phyloP scores from a whole-genome alignment of 176 grass and related monocot genomes.

The Elaeis guineensis region DNA sequence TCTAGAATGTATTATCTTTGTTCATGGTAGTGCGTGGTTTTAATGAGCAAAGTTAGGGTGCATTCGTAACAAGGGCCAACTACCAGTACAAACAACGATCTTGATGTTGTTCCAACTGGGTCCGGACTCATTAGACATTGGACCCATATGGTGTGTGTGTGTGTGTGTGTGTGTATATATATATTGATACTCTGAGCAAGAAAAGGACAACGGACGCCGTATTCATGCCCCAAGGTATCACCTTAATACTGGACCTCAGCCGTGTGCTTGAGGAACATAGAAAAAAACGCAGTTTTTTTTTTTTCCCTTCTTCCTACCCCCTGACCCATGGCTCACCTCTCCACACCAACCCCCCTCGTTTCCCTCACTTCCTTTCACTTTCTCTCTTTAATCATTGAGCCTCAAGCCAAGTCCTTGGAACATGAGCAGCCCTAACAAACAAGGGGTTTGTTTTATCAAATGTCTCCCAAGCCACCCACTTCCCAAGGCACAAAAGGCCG shows the following conservation, averaged over 20 bases:
- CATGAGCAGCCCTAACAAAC: conserved; percentile 6
- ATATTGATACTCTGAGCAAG: too few relatives aligned
- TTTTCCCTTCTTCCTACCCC: not conserved
- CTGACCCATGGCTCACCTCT: not conserved
- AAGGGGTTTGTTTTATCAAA: not conserved
- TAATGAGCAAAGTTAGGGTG: not conserved
- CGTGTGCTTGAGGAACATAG: too few relatives aligned
- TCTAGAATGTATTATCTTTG: not conserved
- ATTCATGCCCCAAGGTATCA: not conserved
- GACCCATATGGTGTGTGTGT: too few relatives aligned
- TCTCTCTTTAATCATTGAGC: conserved; percentile 19
- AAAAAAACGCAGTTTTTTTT: not conserved
- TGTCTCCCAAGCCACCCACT: too few relatives aligned
- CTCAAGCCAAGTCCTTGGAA: not conserved
- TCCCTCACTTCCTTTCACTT: not conserved
- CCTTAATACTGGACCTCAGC: not conserved
- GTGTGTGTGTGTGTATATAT: too few relatives aligned
- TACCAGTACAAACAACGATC: not conserved
- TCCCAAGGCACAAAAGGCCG: too few relatives aligned
- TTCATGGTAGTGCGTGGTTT: not conserved
- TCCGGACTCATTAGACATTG: too few relatives aligned
- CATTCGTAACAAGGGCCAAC: not conserved
- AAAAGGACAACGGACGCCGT: too few relatives aligned
- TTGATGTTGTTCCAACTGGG: not conserved
- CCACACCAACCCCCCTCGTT: not conserved